Evolutionary conservation across 2,329 filamentous ascomycete genomes (phyloP).

Genomic region (Aspergillus japonicus): DNA sequence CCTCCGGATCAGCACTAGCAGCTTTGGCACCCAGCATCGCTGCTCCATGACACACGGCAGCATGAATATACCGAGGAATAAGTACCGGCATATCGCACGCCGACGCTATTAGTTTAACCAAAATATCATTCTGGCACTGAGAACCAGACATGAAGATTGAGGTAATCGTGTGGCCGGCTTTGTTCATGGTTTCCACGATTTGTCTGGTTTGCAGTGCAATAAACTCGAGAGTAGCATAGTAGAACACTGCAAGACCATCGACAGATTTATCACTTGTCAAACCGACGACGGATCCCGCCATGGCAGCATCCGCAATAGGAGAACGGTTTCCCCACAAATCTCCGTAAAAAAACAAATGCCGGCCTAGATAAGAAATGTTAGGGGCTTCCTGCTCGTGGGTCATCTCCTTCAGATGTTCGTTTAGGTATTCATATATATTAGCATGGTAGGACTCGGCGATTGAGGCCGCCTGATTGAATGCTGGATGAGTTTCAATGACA

Average conservation of each 20-base stretch:
- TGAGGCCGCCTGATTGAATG: constrained; percentile 75
- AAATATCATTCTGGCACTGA: constrained; percentile 90
- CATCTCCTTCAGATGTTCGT: constrained; percentile 78
- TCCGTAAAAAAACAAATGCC: constrained; percentile 98
- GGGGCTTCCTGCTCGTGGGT: constrained; percentile 68
- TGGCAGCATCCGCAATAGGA: constrained; percentile 85
- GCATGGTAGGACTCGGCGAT: constrained; percentile 77
- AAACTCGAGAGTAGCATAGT: constrained; percentile 97
- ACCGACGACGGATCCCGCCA: constrained; percentile 87
- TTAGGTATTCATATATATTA: constrained; percentile 94
- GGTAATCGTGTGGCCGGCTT: constrained; percentile 77
- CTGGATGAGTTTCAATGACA: constrained; percentile 91
- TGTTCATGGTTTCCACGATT: constrained; percentile 93
- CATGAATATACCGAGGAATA: constrained; percentile 90
- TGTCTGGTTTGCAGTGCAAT: constrained; percentile 96
- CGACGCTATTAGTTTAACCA: constrained; percentile 89
- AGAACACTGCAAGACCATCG: constrained; percentile 84
- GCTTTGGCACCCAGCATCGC: constrained; percentile 98
- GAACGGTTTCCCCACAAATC: constrained; percentile 97
- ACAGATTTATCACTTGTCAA: constrained; percentile 82
- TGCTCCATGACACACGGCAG: constrained; percentile 94
- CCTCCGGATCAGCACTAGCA: constrained; percentile 74
- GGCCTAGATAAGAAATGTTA: constrained; percentile 77
- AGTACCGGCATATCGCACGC: constrained; percentile 89
- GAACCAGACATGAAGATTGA: constrained; percentile 99